Conservation (phyloP, 2,329 filamentous ascomycete species). For the Cordyceps tenuipes region DNA sequence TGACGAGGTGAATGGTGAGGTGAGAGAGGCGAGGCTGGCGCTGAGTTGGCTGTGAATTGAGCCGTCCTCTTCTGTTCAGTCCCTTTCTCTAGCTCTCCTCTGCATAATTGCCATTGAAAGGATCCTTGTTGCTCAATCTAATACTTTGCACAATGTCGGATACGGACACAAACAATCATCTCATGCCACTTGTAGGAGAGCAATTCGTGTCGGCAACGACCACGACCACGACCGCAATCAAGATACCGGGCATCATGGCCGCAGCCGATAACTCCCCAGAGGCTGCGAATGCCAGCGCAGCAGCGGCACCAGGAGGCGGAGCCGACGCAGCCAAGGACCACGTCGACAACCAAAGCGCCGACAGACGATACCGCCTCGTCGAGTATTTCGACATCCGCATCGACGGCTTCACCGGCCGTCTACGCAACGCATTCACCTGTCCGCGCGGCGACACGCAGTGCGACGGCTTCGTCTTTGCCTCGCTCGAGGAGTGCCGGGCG, state of each 20-base stretch:
- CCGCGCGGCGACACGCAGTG: not conserved
- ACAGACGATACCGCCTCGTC: not conserved
- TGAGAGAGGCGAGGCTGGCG: not conserved
- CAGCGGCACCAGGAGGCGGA: not conserved
- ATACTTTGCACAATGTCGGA: not conserved
- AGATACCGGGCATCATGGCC: not conserved
- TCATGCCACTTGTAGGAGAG: not conserved
- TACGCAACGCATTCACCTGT: not conserved
- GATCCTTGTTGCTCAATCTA: not conserved
- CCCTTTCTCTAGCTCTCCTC: too few relatives aligned
- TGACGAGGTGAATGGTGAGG: not conserved
- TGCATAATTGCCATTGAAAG: not conserved
- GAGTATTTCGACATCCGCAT: not conserved
- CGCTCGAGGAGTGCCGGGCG: not conserved
- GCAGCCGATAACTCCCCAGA: not conserved
- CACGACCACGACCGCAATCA: too few relatives aligned
- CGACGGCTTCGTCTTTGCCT: not conserved
- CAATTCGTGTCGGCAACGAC: not conserved
- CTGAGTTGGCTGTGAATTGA: not conserved
- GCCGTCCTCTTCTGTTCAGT: too few relatives aligned
- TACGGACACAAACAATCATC: not conserved
- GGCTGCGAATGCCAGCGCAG: too few relatives aligned
- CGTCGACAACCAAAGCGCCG: fast-evolving
- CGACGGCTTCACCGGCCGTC: not conserved
- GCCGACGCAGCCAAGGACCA: not conserved